These are phyloP conservation scores for Psophocarpus tetragonolobus DNA, from an alignment of 306 rosid species.

Conservation along the genomic window DNA sequence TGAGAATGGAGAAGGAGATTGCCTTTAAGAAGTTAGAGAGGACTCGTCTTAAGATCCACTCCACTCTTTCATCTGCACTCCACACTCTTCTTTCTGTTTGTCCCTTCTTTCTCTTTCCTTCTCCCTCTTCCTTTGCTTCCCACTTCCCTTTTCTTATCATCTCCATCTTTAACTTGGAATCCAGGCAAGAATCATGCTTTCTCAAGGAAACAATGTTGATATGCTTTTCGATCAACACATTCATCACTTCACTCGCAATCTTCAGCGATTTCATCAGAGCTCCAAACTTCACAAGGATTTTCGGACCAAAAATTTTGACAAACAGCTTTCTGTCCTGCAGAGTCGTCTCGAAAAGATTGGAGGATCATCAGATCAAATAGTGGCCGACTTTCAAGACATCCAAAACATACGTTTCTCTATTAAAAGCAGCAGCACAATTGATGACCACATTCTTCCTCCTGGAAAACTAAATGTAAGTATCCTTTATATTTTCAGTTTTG, in stretches of 20 bases:
- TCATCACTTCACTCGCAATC: conserved; percentile 58
- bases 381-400: conserved; percentile 67
- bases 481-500: background rate
- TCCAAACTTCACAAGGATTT: conserved; percentile 45
- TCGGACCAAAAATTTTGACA: conserved; percentile 58
- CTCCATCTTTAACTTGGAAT: conserved; percentile 34
- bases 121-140: background rate
- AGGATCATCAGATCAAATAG: conserved; percentile 55
- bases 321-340: conserved; percentile 58
- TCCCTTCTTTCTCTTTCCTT: background rate
- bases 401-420: conserved; percentile 58
- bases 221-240: conserved; percentile 66
- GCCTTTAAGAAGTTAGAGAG: conserved; percentile 64
- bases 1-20: conserved; percentile 92
- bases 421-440: conserved; percentile 37
- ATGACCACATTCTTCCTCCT: conserved; percentile 53
- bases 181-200: conserved; percentile 71
- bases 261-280: conserved; percentile 64
- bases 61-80: conserved; percentile 68
- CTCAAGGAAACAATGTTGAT: conserved; percentile 54
- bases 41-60: conserved; percentile 55
- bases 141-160: background rate
- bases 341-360: conserved; percentile 58
- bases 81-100: conserved; percentile 77
- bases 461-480: conserved; percentile 68